Evolutionary conservation across 306 rosid genomes (phyloP).

Genomic region (Cajanus cajan): DNA sequence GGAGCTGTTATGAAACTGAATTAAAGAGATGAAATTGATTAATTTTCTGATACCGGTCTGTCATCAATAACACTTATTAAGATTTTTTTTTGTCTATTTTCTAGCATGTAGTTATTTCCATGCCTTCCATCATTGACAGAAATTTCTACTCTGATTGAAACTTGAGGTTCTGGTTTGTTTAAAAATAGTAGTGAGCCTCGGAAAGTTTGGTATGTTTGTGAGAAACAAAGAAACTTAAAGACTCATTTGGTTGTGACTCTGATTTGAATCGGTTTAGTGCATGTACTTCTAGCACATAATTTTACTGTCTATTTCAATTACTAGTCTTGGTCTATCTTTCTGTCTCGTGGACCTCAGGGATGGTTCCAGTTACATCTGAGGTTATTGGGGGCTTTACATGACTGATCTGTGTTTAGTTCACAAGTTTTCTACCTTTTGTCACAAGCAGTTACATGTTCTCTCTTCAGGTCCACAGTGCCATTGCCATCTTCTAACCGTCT

Average conservation of each 20-base stretch:
- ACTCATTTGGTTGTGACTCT: neutral
- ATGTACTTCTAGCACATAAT: neutral
- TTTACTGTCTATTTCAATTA: too few species aligned
- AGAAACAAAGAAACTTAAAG: neutral
- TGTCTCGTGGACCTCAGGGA: neutral
- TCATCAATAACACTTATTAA: neutral
- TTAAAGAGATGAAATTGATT: neutral
- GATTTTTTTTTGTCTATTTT: neutral
- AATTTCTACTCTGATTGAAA: neutral
- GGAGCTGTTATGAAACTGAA: neutral
- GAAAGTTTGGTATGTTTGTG: neutral
- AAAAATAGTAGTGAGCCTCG: neutral
- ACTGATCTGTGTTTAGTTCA: too few species aligned
- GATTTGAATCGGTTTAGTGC: neutral
- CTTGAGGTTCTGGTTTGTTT: neutral
- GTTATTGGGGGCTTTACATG: neutral
- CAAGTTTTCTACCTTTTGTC: too few species aligned
- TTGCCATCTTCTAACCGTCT: neutral
- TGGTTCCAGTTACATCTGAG: neutral
- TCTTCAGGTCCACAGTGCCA: too few species aligned
- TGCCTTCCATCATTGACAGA: neutral
- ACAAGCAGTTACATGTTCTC: too few species aligned
- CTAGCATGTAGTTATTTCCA: neutral
- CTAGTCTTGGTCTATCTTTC: neutral
- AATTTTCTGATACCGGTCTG: neutral